Evolutionary conservation across 257 asterid species (phyloP), one percentile per base, ranked within the genome.

Genomic region (Solanum rostratum): DNA sequence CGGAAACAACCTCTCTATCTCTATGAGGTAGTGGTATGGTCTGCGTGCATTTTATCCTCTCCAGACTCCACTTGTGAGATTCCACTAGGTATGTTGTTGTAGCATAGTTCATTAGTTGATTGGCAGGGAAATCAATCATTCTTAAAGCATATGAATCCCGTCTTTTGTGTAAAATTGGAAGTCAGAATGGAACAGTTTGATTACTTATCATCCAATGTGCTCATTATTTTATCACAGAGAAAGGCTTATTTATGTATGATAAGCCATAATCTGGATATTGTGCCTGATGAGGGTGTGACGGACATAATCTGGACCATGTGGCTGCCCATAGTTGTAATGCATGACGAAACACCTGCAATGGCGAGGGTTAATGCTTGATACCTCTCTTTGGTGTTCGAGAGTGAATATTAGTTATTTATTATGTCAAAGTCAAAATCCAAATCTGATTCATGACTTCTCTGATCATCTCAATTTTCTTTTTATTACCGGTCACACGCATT

Each of bases 391-490:
- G 95, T 86, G 88, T 97, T 91, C 89, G 93, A 92, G 91, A 90
- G 91, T 91, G 95, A 90, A 92, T 89, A 92, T 92, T 89, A 87
- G 94, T 89, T 92, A 97, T 87, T 91, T 96, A 96, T 94, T 88
- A 90, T 87, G 97, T 85, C 93, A 93, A 91, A 92, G 93, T 90
- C 89, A 93, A 89, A 95, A 91, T 91, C 98, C 97, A 90, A 90
- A 96, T 98, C 99, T 97, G 99, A 91, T 88, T 95, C 99, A 95
- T 95, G 86, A 94, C 99, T 86, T 97, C 99, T 90, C 88, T 92
- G 82, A 97, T 93, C 96, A 97, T 92, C 82, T 95, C 99, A 87
- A 95, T 92, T 87, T 94, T 97, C 92, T 88, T 95, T 89, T 85
- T 91, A 85, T 89, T 93, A 71, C 99, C 99, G 85, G 95, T 94